Percentiles rank a stretch among this genome's conserved stretches.
Evolutionary conservation across 371 early-diverging fungal genomes (phyloP).

Genomic region (Mortierella sp.): DNA sequence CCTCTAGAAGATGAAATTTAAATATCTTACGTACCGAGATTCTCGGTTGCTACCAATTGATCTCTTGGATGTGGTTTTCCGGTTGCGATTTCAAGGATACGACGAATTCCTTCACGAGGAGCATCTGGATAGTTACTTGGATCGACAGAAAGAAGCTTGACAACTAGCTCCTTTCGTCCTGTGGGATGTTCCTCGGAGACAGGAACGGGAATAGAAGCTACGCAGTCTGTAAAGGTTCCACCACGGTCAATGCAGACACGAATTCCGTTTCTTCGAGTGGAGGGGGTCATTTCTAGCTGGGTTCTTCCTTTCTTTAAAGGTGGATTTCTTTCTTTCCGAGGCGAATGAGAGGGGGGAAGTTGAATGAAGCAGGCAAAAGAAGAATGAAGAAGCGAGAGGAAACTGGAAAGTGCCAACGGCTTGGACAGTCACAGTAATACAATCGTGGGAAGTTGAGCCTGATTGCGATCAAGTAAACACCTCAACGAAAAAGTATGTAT

Average conservation of each 20-base stretch:
- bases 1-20: not conserved
- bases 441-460: not conserved
- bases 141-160: constrained; percentile 93
- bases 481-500: no score
- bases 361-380: not conserved
- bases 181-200: constrained; percentile 62
- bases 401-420: not conserved
- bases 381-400: not conserved
- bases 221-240: constrained; percentile 93
- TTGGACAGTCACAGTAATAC: constrained; percentile 3
- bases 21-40: constrained; percentile 65
- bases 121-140: constrained; percentile 95
- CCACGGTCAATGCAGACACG: constrained; percentile 87
- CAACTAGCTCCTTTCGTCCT: constrained; percentile 63
- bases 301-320: not conserved
- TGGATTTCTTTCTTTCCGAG: not conserved
- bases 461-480: not conserved
- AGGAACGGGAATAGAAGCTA: constrained; percentile 72
- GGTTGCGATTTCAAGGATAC: constrained; percentile 88
- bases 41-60: constrained; percentile 79
- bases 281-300: constrained; percentile 1
- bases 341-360: not conserved
- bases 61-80: constrained; percentile 78
- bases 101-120: constrained; percentile 93
- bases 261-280: constrained; percentile 31